A percentile compares a stretch with the other conserved stretches of the same genome.
These are phyloP conservation scores for Logfia minima DNA, from an alignment of 129 eudicot species.

Conservation along the genomic window DNA sequence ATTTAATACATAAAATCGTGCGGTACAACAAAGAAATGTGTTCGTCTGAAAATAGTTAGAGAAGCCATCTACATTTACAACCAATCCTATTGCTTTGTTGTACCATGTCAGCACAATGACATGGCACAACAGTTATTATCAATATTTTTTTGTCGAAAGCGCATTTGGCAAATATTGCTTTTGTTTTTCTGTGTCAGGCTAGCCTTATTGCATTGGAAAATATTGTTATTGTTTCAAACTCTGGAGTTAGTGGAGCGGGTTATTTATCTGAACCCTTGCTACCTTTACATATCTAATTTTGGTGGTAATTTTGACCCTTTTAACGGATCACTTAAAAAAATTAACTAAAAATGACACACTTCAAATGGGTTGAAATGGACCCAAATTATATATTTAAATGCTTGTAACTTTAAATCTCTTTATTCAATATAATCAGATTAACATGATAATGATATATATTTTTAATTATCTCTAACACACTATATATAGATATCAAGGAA, in stretches of 20 bases:
- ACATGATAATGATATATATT: not conserved
- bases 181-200: slow-evolving; percentile 49
- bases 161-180: slow-evolving; percentile 1
- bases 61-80: not conserved
- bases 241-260: slow-evolving; percentile 99
- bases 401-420: not conserved
- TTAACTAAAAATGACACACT: not conserved
- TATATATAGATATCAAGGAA: not conserved
- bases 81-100: not conserved
- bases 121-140: not conserved
- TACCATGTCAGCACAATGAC: not conserved
- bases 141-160: not conserved
- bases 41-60: not conserved
- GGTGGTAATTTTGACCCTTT: not conserved
- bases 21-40: not conserved
- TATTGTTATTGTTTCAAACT: slow-evolving; percentile 85
- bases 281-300: not conserved
- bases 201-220: slow-evolving; percentile 59
- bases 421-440: not conserved
- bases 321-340: not conserved
- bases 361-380: slow-evolving; percentile 2
- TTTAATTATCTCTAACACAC: not conserved
- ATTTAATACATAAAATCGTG: not conserved
- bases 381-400: not conserved
- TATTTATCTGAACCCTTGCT: slow-evolving; percentile 18